Evolutionary conservation across 2,329 filamentous ascomycete species (phyloP), one percentile per base, ranked within the genome.

Genomic region (Colletotrichum navitas): DNA sequence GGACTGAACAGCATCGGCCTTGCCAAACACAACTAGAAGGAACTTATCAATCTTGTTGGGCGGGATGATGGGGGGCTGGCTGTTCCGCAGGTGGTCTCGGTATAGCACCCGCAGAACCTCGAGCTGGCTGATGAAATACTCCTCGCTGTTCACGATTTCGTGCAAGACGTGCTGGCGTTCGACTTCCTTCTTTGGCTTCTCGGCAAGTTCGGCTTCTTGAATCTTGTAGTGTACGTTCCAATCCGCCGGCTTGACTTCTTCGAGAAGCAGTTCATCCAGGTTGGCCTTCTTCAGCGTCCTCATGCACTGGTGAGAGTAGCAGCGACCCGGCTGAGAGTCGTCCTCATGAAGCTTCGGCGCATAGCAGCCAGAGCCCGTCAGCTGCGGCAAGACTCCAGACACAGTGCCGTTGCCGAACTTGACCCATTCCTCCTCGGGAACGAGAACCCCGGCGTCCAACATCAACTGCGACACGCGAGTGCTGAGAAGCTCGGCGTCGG

Each of bases 351-450:
- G 81, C 77, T 91, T 93, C 0, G 94, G 89, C 5, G 95, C 91
- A 80, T 99, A 99, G 79, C 96, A 99, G 18, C 96, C 96, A 29
- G 90, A 90, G 8, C 95, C 94, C 3, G 95, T 97, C 60, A 99
- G 85, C 80, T 99, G 97, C 87, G 93, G 98, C 55, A 99, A 85
- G 5, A 99, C 95, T 67, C 96, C 97, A 29, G 93, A 95, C 77
- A 98, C 90, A 32, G 88, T 89, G 8, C 92, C 94, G 1, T 88
- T 86, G 8, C 94, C 93, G 78, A 98, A 95, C 79, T 97, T 98
- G 75, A 99, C 92, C 96, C 97, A 99, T 83, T 99, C 97, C 80
- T 99, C 96, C 43, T 98, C 95, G 18, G 92, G 91, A 6, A 97
- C 85, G 41, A 99, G 84, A 14, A 94, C 93, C 49, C 91, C 92